Evolutionary conservation across 768 basidiomycete genomes (phyloP), one percentile per base, ranked within the genome.

Genomic region (Phlebiopsis gigantea): DNA sequence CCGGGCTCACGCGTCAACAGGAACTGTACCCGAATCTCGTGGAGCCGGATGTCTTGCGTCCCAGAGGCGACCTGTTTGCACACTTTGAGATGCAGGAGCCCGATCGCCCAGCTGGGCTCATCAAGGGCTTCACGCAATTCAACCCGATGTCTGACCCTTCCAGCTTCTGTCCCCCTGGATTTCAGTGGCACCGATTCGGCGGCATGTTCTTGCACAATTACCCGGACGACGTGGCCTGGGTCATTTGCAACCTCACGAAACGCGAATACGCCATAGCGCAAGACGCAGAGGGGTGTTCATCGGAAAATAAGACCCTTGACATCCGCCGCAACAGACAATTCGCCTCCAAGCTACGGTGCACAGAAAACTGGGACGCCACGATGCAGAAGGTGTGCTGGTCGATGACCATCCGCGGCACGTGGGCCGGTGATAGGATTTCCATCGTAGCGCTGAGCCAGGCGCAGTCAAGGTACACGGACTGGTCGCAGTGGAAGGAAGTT

Each of bases 191-290:
- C 5, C 47, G 47, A 6, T 48, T 48, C 47, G 47, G 47, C 47
- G 47, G 47, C 47, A 28, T 48, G 6, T 9, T 17, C 26, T 5
- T 48, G 6, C 2, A 4, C 7, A 7, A 29, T 14, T 48, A 48
- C 47, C 47, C 47, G 26, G 21, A 19, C 26, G 47, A 5, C 26
- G 12, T 10, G 10, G 10, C 29, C 8, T 48, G 54, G 25, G 54
- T 34, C n/a, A n/a, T 47, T 1, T 55, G 54, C 45, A 55, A 55
- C 45, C 45, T 47, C 15, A 30, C 44, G 21, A 29, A 26, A 19
- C 44, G 45, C 19, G 30, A 55, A 21, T 55, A 55, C 45, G 54
- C 47, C n/a, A n/a, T n/a, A n/a, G n/a, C n/a, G n/a, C n/a, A n/a
- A n/a, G n/a, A 19, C 53, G 43, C 19, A 12, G 22, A 5, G 6